These are phyloP conservation scores for Quercus tomentella DNA, from an alignment of 331 rosid species.

Conservation along the genomic window DNA sequence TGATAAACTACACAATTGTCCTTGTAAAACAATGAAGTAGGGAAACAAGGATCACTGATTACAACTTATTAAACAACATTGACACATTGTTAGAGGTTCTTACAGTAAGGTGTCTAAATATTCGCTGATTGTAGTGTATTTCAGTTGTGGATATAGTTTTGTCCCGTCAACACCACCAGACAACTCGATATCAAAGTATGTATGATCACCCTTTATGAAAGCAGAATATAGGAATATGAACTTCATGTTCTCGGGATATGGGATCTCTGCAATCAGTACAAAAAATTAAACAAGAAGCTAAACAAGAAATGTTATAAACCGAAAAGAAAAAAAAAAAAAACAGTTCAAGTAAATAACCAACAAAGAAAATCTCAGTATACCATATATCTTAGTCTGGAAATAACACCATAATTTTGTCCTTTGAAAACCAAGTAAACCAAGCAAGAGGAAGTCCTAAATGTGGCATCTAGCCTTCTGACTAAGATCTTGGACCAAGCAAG, in stretches of 20 bases:
- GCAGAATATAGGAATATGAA: conserved; percentile 63
- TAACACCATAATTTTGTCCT: not conserved
- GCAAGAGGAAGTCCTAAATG: not conserved
- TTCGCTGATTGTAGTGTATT: conserved; percentile 54
- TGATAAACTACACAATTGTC: no score
- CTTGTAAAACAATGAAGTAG: no score
- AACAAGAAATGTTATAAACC: not conserved
- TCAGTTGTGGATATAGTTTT: conserved; percentile 58
- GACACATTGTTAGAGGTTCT: not conserved
- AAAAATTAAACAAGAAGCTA: not conserved
- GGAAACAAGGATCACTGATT: no score
- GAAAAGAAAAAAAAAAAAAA: not conserved
- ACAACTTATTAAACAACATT: not conserved
- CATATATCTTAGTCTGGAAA: not conserved
- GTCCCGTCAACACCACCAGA: conserved; percentile 57
- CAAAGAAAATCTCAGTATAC: not conserved
- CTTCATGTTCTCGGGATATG: conserved; percentile 57
- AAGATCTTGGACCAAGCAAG: no score
- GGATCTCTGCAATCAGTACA: conserved; percentile 43
- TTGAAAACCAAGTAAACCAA: not conserved
- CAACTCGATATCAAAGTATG: conserved; percentile 59
- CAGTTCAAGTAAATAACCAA: not conserved
- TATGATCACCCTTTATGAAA: conserved; percentile 83
- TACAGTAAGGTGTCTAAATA: conserved; percentile 51
- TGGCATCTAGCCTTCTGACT: not conserved